Conservation (phyloP, 768 basidiomycete species). For the Russula sp. region DNA sequence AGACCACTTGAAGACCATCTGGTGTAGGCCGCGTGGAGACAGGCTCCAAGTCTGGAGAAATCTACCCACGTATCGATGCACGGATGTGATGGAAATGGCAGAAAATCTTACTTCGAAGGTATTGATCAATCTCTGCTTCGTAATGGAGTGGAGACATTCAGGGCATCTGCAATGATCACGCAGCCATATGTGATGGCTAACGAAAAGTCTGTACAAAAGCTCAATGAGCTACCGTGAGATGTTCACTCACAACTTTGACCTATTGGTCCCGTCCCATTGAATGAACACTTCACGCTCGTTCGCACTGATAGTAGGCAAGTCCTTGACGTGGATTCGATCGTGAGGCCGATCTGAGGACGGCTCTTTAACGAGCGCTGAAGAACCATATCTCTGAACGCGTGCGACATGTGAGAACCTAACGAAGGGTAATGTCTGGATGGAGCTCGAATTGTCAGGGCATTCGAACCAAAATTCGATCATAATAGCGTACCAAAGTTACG, state of each 20-base stretch:
- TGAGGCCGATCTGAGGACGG: not conserved
- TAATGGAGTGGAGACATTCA: conserved; percentile 77
- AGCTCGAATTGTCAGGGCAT: not conserved
- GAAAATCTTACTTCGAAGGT: conserved; percentile 61
- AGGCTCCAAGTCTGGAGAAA: conserved; percentile 68
- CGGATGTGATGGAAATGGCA: not conserved
- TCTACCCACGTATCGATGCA: conserved; percentile 37
- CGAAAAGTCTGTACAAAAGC: not conserved
- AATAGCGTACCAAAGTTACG: not conserved
- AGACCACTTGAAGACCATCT: conserved; percentile 67
- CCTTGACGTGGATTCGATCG: not conserved
- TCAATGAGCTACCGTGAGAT: not conserved
- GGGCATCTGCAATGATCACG: conserved; percentile 90
- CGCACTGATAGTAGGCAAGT: conserved; percentile 34
- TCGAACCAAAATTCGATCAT: not conserved
- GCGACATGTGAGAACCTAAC: not conserved
- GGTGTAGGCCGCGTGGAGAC: conserved; percentile 44
- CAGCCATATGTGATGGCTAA: conserved; percentile 85
- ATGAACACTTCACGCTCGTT: conserved; percentile 58
- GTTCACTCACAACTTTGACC: conserved; percentile 68
- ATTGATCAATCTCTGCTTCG: conserved; percentile 84
- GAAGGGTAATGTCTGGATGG: not conserved
- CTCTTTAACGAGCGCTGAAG: not conserved
- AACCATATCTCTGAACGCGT: not conserved
- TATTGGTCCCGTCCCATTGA: conserved; percentile 63